phyloP scores from a whole-genome alignment of 495 filamentous ascomycete genomes.

The Chaetomidium leptoderma region DNA sequence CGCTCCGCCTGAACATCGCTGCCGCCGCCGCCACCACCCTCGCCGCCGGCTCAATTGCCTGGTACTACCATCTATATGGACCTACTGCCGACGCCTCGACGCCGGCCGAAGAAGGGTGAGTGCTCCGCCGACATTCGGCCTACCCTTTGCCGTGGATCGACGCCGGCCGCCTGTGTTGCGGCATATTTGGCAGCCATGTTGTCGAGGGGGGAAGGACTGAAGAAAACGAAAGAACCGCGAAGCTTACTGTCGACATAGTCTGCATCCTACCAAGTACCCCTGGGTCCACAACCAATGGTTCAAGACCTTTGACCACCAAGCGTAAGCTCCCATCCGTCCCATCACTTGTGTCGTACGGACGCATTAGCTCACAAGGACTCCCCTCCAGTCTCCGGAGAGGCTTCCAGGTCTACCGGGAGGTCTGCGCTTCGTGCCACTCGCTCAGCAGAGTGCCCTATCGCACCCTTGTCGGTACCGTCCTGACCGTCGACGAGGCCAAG shows the following conservation, averaged over 20 bases:
- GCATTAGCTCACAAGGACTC: slow-evolving; percentile 14
- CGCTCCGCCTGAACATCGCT: slow-evolving; percentile 69
- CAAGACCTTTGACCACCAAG: slow-evolving; percentile 94
- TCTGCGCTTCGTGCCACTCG: slow-evolving; percentile 97
- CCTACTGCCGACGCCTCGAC: slow-evolving; percentile 82
- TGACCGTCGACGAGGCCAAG: slow-evolving; percentile 98
- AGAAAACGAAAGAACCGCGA: slow-evolving; percentile 10
- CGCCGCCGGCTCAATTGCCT: slow-evolving; percentile 81
- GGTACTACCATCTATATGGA: slow-evolving; percentile 96
- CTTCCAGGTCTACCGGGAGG: slow-evolving; percentile 99
- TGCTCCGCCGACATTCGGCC: slow-evolving; percentile 24
- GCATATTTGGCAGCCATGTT: slow-evolving; percentile 31
- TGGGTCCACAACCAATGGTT: slow-evolving; percentile 89
- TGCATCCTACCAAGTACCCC: slow-evolving; percentile 87
- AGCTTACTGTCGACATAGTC: slow-evolving; percentile 51
- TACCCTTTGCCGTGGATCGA: slow-evolving; percentile 18
- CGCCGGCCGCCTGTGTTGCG: slow-evolving; percentile 27
- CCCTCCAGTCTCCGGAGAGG: slow-evolving; percentile 82
- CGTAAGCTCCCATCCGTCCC: slow-evolving; percentile 60
- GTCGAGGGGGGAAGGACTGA: background rate
- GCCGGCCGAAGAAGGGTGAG: slow-evolving; percentile 95
- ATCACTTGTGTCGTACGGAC: background rate
- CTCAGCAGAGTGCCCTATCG: slow-evolving; percentile 92
- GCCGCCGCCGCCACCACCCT: slow-evolving; percentile 76
- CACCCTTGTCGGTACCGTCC: slow-evolving; percentile 78